phyloP scores from a whole-genome alignment of 768 basidiomycete species.

The Amanita subjunquillea region DNA sequence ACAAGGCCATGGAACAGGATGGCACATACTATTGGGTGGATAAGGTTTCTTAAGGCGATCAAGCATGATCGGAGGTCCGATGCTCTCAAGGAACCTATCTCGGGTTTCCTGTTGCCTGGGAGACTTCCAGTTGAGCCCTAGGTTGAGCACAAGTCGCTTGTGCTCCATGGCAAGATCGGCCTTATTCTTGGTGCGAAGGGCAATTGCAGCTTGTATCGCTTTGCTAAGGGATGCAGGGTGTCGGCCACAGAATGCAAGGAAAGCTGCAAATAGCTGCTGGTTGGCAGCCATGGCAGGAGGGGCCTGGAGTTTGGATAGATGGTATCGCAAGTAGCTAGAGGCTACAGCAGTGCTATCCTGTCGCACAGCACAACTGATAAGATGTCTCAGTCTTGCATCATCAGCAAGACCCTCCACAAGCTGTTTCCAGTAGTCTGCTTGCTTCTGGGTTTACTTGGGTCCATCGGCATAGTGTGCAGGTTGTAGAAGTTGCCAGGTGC shows the following conservation, averaged over 20 bases:
- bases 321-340: no score
- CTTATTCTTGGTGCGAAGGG: not conserved
- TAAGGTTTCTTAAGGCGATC: not conserved
- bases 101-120: not conserved
- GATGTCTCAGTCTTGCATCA: no score
- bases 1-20: not conserved
- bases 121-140: not conserved
- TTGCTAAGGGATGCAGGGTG: not conserved
- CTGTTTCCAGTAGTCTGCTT: no score
- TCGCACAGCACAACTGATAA: no score
- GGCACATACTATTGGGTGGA: not conserved
- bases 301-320: no score
- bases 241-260: not conserved
- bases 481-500: no score
- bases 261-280: not conserved
- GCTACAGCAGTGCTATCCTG: no score
- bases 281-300: not conserved
- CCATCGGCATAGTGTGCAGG: no score
- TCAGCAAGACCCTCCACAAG: no score
- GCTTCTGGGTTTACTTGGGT: no score
- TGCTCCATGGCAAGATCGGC: not conserved
- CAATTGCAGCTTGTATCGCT: not conserved
- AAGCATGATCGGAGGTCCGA: not conserved
- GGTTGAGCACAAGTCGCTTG: not conserved
- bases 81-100: not conserved